These are phyloP conservation scores for Xylariaceae sp. DNA, from an alignment of 2,329 filamentous ascomycete species.

Conservation along the genomic window DNA sequence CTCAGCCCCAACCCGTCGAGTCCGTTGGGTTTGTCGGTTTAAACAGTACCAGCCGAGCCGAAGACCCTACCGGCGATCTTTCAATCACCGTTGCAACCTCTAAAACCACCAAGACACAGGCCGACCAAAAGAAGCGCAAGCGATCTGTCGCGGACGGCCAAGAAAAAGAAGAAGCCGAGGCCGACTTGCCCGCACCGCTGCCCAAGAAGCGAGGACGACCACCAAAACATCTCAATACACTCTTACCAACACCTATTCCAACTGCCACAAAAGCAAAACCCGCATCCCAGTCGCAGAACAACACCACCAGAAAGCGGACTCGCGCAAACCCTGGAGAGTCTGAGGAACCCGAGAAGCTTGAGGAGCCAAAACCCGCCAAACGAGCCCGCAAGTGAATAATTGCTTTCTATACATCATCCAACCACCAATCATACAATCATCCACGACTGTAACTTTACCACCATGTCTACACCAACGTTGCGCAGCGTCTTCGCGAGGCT, in stretches of 20 bases:
- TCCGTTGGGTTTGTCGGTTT: no score
- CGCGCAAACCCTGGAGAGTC: no score
- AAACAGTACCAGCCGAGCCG: no score
- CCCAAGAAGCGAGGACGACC: neutral
- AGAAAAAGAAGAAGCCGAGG: neutral
- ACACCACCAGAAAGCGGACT: no score
- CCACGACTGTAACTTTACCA: neutral
- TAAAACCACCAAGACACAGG: neutral
- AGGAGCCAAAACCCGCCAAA: neutral
- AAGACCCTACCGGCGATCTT: neutral
- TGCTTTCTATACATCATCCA: no score
- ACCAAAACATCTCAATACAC: no score
- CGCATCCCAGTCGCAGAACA: no score
- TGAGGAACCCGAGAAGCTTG: neutral
- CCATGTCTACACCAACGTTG: constrained; percentile 31
- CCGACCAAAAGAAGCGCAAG: neutral
- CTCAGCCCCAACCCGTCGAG: no score
- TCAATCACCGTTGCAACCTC: neutral
- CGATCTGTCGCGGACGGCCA: neutral
- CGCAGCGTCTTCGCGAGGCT: constrained; percentile 36
- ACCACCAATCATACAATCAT: neutral
- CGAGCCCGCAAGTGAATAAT: no score
- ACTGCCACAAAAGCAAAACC: no score
- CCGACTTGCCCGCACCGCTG: neutral
- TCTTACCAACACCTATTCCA: no score